Evolutionary conservation across 78 protist genomes (phyloP), one percentile per base, ranked within the genome.

Genomic region (Tieghemostelium lacteum): DNA sequence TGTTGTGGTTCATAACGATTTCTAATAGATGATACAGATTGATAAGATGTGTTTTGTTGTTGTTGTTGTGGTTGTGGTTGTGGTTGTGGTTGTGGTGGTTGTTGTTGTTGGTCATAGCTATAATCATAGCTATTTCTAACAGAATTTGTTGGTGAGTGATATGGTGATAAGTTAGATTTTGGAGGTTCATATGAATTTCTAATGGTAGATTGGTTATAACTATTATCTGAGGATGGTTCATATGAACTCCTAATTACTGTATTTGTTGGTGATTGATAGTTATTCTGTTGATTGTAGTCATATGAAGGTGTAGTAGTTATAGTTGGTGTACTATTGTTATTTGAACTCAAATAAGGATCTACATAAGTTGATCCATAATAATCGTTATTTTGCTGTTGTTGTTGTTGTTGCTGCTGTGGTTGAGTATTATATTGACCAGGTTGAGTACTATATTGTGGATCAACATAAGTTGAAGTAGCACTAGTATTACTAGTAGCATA

Each of bases 111-210:
- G 19, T 37, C 58, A 50, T 70, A 70, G 26, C 17, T 8, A n/a
- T 19, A 42, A 6, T 49, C 39, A 1, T 54, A 24, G 49, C 63
- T 34, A 54, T 72, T 0, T 72, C 66, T 55, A 55, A 14, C 26
- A 57, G n/a, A 42, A 37, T 52, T 14, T 40, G 16, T n/a, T 40
- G 24, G 19, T 2, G 73, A 10, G 10, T 6, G 52, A 10, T 6
- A 2, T 49, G 86, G 42, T 61, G 40, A 8, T 12, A 26, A 28
- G 40, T 16, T 24, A 29, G 37, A 8, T 29, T 45, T 37, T n/a
- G 63, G 63, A 45, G 16, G 28, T 58, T 36, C 40, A 75, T 75
- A 75, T 7, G 31, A 24, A 54, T 40, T 58, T 66, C 66, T 75
- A 40, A 61, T 55, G 52, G 19, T 37, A 22, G 69, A 33, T 19